Percentiles rank a stretch among this genome's conserved stretches.
Conservation (phyloP, 2,329 filamentous ascomycete species). For the Amphichorda felina region DNA sequence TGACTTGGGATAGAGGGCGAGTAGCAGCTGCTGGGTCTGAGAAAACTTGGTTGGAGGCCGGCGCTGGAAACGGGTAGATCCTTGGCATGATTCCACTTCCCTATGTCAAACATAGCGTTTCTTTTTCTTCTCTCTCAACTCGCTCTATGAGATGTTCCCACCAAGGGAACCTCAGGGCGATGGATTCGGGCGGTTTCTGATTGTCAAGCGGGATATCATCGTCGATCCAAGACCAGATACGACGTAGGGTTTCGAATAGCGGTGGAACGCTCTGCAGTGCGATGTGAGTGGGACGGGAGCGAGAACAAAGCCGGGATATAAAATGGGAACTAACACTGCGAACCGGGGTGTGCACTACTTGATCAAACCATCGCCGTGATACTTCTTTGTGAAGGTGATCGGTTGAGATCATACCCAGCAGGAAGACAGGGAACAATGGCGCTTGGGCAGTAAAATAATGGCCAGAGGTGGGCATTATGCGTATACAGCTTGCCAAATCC, state of each 20-base stretch:
- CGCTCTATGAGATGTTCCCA: constrained; percentile 25
- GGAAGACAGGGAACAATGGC: constrained; percentile 26
- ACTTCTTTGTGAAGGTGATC: constrained; percentile 12
- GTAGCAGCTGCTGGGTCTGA: neutral
- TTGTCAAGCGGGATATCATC: constrained; percentile 9
- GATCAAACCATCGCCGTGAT: constrained; percentile 21
- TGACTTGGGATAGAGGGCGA: neutral
- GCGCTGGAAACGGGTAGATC: constrained; percentile 1
- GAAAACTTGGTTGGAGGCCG: neutral
- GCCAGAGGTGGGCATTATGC: constrained; percentile 27
- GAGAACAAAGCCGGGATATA: constrained; percentile 2
- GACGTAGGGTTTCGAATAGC: constrained; percentile 17
- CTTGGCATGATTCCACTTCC: constrained; percentile 5
- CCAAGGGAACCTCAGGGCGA: constrained; percentile 21
- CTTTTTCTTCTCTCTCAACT: constrained; percentile 17
- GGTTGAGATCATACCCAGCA: constrained; percentile 24
- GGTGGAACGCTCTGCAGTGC: constrained; percentile 25
- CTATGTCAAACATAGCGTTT: constrained; percentile 25
- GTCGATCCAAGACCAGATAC: constrained; percentile 23
- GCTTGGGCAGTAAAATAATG: constrained; percentile 27
- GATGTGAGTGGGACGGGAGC: constrained; percentile 6
- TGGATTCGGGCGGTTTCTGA: constrained; percentile 6
- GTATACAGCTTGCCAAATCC: constrained; percentile 23
- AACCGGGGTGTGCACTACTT: constrained; percentile 22
- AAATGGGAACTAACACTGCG: constrained; percentile 22